Evolutionary conservation across 768 basidiomycete genomes (phyloP), one percentile per base, ranked within the genome.

Genomic region (Lentinula guzmanii): DNA sequence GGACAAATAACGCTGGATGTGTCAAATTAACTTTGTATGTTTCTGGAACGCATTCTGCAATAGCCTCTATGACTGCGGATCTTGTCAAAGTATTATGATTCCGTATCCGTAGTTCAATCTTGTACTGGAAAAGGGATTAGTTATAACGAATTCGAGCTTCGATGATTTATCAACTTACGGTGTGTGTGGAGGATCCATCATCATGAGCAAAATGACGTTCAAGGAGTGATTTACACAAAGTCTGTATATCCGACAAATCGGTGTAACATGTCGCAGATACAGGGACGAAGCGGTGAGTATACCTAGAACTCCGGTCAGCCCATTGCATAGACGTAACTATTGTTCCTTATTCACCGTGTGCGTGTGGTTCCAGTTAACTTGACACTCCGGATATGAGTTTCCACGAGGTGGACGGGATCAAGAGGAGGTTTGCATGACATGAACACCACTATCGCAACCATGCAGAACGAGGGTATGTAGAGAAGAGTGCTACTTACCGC

Each of bases 371-470:
- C 89, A 1, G 87, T 87, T 16, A 70, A 73, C 61, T 84, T 72
- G 1, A 93, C 81, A 59, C 82, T 83, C 61, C 84, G 75, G 6
- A 93, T 75, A 65, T 91, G 83, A 54, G 81, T 82, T 18, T 80
- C 68, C 31, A 91, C 83, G 16, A 94, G 75, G 63, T 83, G 76
- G 18, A 93, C 86, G 1, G 92, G 90, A 68, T 93, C 86, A 24
- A 92, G 78, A 0, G 91, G 91, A 1, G 85, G 77, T 71, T 83
- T 88, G 71, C 89, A 93, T 9, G 90, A 86, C 50, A 94, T 87
- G 70, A 91, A 92, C 31, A 91, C 74, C 13, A 92, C 91, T 93
- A 39, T 64, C 35, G 66, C 41, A 46, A 8, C 53, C 53, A 53
- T 58, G 43, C 11, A 9, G 21, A n/a, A 34, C 35, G 24, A 7